Evolutionary conservation across 441 rosid species (phyloP).

Genomic region (Bocquillonia castaneifolia): DNA sequence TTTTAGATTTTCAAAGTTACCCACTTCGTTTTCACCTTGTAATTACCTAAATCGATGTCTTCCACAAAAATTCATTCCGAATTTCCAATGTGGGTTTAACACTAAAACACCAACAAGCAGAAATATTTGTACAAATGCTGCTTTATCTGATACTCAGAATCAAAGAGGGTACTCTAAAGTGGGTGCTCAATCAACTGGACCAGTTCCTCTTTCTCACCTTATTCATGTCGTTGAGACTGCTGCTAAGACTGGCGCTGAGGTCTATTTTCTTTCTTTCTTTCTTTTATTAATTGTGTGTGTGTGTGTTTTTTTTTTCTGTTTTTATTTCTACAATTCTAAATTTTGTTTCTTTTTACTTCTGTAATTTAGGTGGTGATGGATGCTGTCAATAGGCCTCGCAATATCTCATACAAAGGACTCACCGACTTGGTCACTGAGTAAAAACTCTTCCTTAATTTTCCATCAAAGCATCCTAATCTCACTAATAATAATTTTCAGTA

Average conservation of each 20-base stretch:
- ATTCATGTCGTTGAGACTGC: conserved; percentile 74
- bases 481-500: too few species aligned
- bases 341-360: not conserved
- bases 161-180: conserved; percentile 48
- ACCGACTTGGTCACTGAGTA: conserved; percentile 92
- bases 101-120: conserved; percentile 19
- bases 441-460: conserved; percentile 29
- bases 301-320: not conserved
- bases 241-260: conserved; percentile 86
- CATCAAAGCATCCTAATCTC: too few species aligned
- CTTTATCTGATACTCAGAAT: conserved; percentile 36
- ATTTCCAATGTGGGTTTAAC: conserved; percentile 25
- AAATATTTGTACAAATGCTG: conserved; percentile 37
- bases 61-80: conserved; percentile 12
- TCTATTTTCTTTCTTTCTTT: conserved; percentile 15
- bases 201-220: conserved; percentile 56
- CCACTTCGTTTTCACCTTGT: conserved; percentile 31
- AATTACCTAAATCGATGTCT: conserved; percentile 23
- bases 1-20: conserved; percentile 28
- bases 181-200: conserved; percentile 62
- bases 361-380: conserved; percentile 76
- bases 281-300: not conserved
- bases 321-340: not conserved
- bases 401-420: conserved; percentile 73
- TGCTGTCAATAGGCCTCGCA: conserved; percentile 80